A percentile compares a stretch with the other conserved stretches of the same genome.
Conservation (phyloP, 2,329 filamentous ascomycete species). For the Cadophora malorum region DNA sequence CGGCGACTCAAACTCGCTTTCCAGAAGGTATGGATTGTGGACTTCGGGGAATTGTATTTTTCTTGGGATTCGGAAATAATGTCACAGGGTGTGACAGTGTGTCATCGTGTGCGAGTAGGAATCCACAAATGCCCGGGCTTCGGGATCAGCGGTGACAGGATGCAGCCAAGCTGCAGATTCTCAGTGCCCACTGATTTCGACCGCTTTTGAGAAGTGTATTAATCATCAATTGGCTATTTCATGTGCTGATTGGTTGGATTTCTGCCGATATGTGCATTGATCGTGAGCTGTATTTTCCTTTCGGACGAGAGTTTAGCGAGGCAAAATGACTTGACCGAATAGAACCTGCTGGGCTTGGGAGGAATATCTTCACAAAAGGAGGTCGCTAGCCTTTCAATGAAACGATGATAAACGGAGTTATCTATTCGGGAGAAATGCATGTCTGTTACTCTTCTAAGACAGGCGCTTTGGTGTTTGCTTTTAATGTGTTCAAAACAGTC, state of each 20-base stretch:
- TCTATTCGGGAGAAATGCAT: no score
- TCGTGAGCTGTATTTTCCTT: not conserved
- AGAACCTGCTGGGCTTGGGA: not conserved
- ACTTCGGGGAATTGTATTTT: constrained; percentile 10
- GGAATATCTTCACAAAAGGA: no score
- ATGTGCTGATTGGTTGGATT: not conserved
- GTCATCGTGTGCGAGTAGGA: constrained; percentile 6
- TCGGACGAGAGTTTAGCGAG: not conserved
- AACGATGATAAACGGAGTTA: no score
- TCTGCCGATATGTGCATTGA: not conserved
- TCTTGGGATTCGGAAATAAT: not conserved
- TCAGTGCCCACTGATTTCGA: not conserved
- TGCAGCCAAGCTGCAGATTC: constrained; percentile 5
- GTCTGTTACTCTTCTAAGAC: no score
- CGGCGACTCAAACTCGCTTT: not conserved
- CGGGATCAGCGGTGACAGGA: constrained; percentile 1
- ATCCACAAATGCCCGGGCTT: constrained; percentile 7
- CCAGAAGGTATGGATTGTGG: not conserved
- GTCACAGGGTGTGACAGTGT: constrained; percentile 6
- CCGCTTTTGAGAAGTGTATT: not conserved
- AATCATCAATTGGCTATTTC: not conserved
- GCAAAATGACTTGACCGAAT: not conserved
- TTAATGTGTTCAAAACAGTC: no score
- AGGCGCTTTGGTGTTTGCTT: no score
- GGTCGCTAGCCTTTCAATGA: no score